phyloP scores from a whole-genome alignment of 108 stramenopile species.

The Cyclotella baltica region DNA sequence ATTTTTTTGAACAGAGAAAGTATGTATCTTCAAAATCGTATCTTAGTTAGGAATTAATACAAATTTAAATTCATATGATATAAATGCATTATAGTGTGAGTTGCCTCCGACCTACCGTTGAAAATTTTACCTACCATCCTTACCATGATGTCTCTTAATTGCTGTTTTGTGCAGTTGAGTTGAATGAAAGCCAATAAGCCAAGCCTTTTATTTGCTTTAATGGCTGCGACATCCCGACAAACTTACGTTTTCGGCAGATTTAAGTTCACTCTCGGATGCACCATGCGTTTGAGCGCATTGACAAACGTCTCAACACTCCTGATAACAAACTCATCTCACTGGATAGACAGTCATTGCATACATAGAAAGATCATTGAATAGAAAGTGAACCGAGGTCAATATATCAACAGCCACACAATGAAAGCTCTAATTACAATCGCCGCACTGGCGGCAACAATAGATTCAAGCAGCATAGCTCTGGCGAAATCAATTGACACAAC shows the following conservation, averaged over 20 bases:
- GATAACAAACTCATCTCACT: no score
- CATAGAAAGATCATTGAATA: not conserved
- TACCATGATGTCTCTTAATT: no score
- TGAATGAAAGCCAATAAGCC: no score
- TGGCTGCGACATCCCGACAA: not conserved
- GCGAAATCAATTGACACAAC: not conserved
- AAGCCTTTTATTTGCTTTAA: not conserved
- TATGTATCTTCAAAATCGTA: not conserved
- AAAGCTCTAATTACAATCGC: conserved; percentile 1
- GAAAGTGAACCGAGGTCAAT: not conserved
- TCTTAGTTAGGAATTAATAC: not conserved
- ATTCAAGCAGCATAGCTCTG: not conserved
- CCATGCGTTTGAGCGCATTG: no score
- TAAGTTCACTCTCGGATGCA: no score
- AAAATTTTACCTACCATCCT: not conserved
- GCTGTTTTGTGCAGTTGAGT: no score
- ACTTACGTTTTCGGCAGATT: no score
- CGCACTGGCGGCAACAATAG: not conserved
- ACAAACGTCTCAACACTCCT: no score
- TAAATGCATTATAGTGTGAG: not conserved
- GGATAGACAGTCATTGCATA: no score
- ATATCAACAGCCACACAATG: not conserved
- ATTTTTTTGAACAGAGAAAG: no score
- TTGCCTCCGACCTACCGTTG: not conserved
- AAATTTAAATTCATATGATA: not conserved